Evolutionary conservation across 164 flowering plant genomes (phyloP), one percentile per base, ranked within the genome.

Genomic region (Santalum album): DNA sequence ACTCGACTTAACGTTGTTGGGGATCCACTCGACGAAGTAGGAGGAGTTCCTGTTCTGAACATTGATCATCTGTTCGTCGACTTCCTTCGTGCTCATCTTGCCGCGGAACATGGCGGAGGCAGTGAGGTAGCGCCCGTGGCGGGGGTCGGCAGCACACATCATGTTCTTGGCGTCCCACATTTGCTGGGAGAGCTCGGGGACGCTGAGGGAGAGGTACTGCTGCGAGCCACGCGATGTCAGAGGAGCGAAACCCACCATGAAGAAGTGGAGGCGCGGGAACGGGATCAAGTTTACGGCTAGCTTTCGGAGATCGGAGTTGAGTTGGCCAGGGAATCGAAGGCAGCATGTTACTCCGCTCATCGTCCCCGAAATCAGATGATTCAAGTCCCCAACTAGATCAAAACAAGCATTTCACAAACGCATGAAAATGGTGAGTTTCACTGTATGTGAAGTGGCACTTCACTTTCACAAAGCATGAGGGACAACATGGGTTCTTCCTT

Each of bases 301-400:
- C 36, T 66, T 66, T 17, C 70, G 24, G 11, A 66, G 70, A 40
- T 67, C 66, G 2, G 70, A 62, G 45, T 67, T 67, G 6, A 67
- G 62, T 48, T 67, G 66, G 18, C 70, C 70, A 0, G 66, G 67
- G 27, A 67, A 67, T 43, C 66, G 23, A 14, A 67, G 49, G 42
- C 71, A 62, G 44, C 71, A 62, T 17, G 71, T 67, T 0, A 67
- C 71, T n/a, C 71, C 66, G 44, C 71, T 67, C 71, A 67, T 67
- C n/a, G 71, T 67, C 46, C 34, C 63, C 12, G 67, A 67, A 18
- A 62, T 67, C 21, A 67, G 51, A 51, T 67, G 71, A 29, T 67
- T 67, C 66, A 67, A 45, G 52, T 67, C 67, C n/a, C 71, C 71
- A 58, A 67, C 71, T 67, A 27, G 2, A 27, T 46, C 15, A 3